A percentile compares a stretch with the other conserved stretches of the same genome.
Conservation (phyloP, 2,329 filamentous ascomycete genomes). For the Cytospora paraplurivora region DNA sequence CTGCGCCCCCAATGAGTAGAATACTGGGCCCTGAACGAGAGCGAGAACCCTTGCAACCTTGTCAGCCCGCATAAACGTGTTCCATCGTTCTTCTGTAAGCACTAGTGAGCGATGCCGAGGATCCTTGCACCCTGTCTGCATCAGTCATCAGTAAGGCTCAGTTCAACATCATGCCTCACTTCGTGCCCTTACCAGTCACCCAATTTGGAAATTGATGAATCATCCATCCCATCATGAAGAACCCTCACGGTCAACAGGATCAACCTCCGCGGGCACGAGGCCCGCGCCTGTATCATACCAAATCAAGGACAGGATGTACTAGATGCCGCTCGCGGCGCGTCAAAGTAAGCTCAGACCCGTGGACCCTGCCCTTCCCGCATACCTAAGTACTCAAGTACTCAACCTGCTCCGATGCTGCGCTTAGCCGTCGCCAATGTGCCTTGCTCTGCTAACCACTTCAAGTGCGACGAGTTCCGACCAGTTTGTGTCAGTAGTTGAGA, state of each 20-base stretch:
- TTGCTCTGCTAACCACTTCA: background rate
- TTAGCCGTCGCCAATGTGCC: background rate
- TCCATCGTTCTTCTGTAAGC: background rate
- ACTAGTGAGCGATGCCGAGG: background rate
- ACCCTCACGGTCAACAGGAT: background rate
- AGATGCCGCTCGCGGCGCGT: constrained; percentile 35
- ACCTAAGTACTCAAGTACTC: background rate
- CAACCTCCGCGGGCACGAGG: background rate
- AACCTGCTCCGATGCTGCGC: background rate
- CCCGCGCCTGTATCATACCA: constrained; percentile 35
- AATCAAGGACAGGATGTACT: constrained; percentile 38
- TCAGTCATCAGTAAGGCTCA: background rate
- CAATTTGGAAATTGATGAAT: background rate
- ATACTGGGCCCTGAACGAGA: constrained; percentile 10
- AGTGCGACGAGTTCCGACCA: background rate
- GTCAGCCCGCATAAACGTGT: background rate
- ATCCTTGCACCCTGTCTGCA: background rate
- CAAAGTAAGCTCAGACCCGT: constrained; percentile 31
- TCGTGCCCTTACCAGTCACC: background rate
- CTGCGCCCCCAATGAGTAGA: background rate
- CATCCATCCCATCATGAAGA: background rate
- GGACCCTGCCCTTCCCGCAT: no score
- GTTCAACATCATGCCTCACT: background rate
- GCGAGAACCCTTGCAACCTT: constrained; percentile 3
- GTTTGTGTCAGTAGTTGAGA: background rate